Evolutionary conservation across 371 early-diverging fungal genomes (phyloP).

Genomic region (Mortierella sp.): DNA sequence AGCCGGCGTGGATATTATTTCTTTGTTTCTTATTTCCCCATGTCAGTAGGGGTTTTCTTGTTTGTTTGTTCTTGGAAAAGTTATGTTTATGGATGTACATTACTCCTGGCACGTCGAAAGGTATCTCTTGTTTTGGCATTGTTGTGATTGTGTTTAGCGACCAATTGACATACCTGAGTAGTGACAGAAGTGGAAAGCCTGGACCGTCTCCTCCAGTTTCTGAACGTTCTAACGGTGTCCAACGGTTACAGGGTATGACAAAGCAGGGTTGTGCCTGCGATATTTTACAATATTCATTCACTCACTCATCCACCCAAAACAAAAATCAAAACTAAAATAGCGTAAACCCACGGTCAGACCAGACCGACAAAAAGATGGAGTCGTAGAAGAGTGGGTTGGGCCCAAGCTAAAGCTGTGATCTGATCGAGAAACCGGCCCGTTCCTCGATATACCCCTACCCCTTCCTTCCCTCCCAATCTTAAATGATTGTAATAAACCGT

Average conservation of each 20-base stretch:
- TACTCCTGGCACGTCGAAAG: not conserved
- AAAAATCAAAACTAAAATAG: not conserved
- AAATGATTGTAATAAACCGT: not conserved
- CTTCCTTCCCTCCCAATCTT: not conserved
- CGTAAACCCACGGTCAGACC: slow-evolving; percentile 9
- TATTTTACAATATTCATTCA: not conserved
- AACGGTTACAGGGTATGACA: not conserved
- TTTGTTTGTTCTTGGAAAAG: not conserved
- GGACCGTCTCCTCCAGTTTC: not conserved
- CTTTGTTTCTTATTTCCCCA: not conserved
- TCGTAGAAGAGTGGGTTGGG: not conserved
- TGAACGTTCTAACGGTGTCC: not conserved
- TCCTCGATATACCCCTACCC: not conserved
- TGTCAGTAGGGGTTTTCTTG: not conserved
- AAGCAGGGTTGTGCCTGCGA: not conserved
- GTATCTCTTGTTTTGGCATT: no score
- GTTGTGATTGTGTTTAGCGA: no score
- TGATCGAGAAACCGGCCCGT: slow-evolving; percentile 16
- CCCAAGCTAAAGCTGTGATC: not conserved
- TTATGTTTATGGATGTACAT: not conserved
- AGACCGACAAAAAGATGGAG: not conserved
- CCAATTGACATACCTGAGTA: not conserved
- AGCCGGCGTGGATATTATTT: not conserved
- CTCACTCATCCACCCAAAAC: not conserved
- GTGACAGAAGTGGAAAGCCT: not conserved